These are phyloP conservation scores for Trichoderma aggressivum DNA, from an alignment of 2,329 filamentous ascomycete species.

Conservation along the genomic window DNA sequence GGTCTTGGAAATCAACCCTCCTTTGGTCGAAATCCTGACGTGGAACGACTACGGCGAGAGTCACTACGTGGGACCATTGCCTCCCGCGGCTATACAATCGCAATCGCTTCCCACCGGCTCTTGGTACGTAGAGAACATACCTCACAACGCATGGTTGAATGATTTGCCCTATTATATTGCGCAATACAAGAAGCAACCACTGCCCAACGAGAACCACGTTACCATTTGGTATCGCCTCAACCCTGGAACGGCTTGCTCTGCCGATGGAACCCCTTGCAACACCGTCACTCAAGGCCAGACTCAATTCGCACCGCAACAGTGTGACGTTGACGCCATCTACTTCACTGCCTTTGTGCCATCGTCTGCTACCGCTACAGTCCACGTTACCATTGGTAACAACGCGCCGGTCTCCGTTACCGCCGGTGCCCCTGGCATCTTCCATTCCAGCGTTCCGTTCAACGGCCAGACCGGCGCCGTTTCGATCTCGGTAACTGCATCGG, in stretches of 20 bases:
- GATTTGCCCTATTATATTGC: constrained; percentile 33
- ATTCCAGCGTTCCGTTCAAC: constrained; percentile 28
- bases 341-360: constrained; percentile 28
- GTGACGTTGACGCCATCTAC: constrained; percentile 24
- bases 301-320: constrained; percentile 22
- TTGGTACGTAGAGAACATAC: constrained; percentile 48
- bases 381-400: constrained; percentile 29
- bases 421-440: constrained; percentile 30
- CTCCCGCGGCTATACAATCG: constrained; percentile 29
- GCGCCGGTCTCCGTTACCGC: background rate
- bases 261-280: constrained; percentile 30
- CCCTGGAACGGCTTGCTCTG: constrained; percentile 22
- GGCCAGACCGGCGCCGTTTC: constrained; percentile 26
- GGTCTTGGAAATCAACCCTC: constrained; percentile 42
- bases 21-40: constrained; percentile 47
- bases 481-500: constrained; percentile 21
- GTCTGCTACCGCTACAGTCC: constrained; percentile 24
- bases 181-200: constrained; percentile 29
- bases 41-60: constrained; percentile 52
- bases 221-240: constrained; percentile 31
- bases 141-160: background rate
- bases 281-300: constrained; percentile 27
- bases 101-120: constrained; percentile 36
- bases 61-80: constrained; percentile 51
- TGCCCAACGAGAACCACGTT: constrained; percentile 22